A percentile compares a stretch with the other conserved stretches of the same genome.
Conservation (phyloP, 495 filamentous ascomycete genomes). For the Penicillium cinerascens region DNA sequence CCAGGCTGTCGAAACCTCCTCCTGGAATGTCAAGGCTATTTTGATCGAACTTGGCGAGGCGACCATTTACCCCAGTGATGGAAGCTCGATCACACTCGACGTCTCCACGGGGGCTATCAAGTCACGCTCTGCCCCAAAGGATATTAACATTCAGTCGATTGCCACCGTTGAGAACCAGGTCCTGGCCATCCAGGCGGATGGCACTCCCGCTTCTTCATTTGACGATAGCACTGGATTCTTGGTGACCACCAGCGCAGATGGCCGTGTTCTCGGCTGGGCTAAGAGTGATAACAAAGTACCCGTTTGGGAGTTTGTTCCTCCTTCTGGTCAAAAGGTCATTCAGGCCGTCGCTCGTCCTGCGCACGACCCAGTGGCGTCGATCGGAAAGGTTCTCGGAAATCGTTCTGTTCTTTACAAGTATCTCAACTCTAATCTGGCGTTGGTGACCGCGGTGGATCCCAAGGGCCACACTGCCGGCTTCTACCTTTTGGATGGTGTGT, state of each 20-base stretch:
- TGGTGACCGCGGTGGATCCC: constrained; percentile 67
- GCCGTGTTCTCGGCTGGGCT: constrained; percentile 59
- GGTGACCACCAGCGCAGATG: constrained; percentile 59
- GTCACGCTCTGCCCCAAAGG: constrained; percentile 30
- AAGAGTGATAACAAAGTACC: constrained; percentile 44
- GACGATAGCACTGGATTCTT: constrained; percentile 37
- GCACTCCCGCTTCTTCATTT: constrained; percentile 28
- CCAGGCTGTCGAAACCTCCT: constrained; percentile 53
- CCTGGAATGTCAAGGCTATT: constrained; percentile 69
- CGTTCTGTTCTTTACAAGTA: constrained; percentile 96
- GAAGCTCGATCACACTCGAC: constrained; percentile 55
- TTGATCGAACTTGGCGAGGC: constrained; percentile 54
- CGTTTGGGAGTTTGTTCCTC: constrained; percentile 74
- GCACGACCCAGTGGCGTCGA: constrained; percentile 89
- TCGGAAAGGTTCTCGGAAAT: constrained; percentile 88
- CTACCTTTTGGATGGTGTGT: constrained; percentile 83
- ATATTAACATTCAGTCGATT: constrained; percentile 30
- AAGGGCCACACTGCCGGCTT: constrained; percentile 53
- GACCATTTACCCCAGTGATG: constrained; percentile 55
- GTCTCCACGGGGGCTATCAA: constrained; percentile 55
- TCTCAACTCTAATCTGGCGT: constrained; percentile 79
- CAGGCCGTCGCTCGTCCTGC: constrained; percentile 61
- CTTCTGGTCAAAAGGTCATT: constrained; percentile 61
- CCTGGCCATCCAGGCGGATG: constrained; percentile 34
- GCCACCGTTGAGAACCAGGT: constrained; percentile 24